Evolutionary conservation across 2,329 filamentous ascomycete species (phyloP).

Genomic region (Penicillium frequentans): DNA sequence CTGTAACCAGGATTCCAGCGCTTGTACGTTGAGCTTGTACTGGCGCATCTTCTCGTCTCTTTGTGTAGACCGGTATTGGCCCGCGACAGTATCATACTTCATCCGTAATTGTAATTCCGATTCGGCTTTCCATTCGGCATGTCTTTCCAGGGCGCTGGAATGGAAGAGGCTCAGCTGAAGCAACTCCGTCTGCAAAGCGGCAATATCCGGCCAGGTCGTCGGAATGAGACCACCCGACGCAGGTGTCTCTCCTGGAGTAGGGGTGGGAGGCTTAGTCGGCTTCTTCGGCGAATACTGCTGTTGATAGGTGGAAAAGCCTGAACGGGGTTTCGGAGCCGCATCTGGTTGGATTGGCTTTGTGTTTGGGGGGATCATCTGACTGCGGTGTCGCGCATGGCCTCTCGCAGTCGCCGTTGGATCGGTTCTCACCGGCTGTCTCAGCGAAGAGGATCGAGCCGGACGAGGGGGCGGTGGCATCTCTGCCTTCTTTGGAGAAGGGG

Average conservation of each 20-base stretch:
- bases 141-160: conserved; percentile 28
- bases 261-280: conserved; percentile 24
- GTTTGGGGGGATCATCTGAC: conserved; percentile 29
- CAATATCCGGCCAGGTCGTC: conserved; percentile 35
- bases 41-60: conserved; percentile 35
- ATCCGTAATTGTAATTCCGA: conserved; percentile 32
- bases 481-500: conserved; percentile 29
- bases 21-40: conserved; percentile 35
- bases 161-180: conserved; percentile 45
- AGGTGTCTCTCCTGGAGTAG: conserved; percentile 12
- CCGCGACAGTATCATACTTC: conserved; percentile 37
- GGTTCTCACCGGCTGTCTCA: conserved; percentile 33
- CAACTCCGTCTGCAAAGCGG: conserved; percentile 43
- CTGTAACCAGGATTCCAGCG: conserved; percentile 34
- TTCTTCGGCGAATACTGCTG: conserved; percentile 43
- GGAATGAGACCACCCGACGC: conserved; percentile 23
- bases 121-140: conserved; percentile 31
- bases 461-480: conserved; percentile 37
- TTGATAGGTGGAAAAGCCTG: conserved; percentile 38
- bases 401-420: conserved; percentile 11
- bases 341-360: conserved; percentile 17
- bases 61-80: conserved; percentile 32
- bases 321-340: conserved; percentile 22
- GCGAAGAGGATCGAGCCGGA: conserved; percentile 36
- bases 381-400: conserved; percentile 37